Evolutionary conservation across 306 rosid species (phyloP).

Genomic region (Pyrus pyrifolia): DNA sequence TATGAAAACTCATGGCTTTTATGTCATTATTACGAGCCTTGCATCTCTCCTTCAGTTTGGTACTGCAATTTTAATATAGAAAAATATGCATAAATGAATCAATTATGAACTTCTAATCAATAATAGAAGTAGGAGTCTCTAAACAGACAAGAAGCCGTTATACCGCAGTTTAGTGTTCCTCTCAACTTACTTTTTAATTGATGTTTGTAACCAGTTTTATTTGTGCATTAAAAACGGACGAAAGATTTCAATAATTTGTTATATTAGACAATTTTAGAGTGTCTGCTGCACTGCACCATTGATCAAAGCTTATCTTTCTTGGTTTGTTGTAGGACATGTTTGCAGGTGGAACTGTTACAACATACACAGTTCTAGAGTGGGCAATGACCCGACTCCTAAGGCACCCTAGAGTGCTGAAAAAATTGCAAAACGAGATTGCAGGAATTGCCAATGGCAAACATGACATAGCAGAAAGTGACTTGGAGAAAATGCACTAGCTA

Average conservation of each 20-base stretch:
- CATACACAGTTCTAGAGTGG: neutral
- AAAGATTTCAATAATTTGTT: no score
- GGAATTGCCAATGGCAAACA: neutral
- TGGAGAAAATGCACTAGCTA: neutral
- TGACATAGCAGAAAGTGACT: neutral
- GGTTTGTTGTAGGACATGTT: neutral
- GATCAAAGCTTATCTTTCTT: neutral
- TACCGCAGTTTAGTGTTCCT: no score
- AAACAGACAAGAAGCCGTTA: no score
- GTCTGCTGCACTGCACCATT: neutral
- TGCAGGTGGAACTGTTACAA: conserved; percentile 1
- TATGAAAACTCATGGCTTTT: neutral
- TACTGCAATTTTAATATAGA: neutral
- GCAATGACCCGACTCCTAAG: neutral
- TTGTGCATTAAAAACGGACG: no score
- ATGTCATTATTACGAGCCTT: neutral
- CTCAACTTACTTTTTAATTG: no score
- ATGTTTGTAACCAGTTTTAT: no score
- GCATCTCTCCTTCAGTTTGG: neutral
- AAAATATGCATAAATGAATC: no score
- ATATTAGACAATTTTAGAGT: no score
- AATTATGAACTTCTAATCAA: no score
- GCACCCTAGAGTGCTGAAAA: neutral
- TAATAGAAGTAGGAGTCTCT: no score
- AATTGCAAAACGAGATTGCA: neutral